Evolutionary conservation across 805 yeast genomes (phyloP).

Genomic region (Myxozyma melibiosi): DNA sequence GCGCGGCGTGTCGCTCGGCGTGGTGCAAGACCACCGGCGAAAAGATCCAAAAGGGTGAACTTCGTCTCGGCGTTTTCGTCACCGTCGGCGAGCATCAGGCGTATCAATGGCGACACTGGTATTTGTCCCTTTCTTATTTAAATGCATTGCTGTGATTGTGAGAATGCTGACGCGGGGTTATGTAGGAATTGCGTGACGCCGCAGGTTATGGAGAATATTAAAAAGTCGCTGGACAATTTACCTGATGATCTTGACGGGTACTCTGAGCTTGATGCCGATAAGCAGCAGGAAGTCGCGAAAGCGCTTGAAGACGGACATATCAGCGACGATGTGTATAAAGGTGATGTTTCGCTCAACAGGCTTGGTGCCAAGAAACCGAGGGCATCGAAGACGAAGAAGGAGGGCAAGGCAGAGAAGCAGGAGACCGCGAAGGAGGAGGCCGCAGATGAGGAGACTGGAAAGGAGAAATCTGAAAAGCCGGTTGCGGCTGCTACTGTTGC

Average conservation of each 20-base stretch:
- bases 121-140: not conserved
- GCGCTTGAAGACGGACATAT: conserved; percentile 33
- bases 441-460: not conserved
- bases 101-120: conserved; percentile 36
- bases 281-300: conserved; percentile 10
- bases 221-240: conserved; percentile 4
- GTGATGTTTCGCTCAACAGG: conserved; percentile 22
- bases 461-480: not conserved
- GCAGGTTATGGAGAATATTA: conserved; percentile 28
- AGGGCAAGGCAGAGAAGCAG: not conserved
- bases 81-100: conserved; percentile 22
- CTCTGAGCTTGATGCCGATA: conserved; percentile 20
- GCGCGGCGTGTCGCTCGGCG: conserved; percentile 30
- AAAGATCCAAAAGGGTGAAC: conserved; percentile 31
- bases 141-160: not conserved
- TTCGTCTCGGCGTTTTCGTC: conserved; percentile 31
- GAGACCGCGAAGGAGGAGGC: conserved; percentile 1
- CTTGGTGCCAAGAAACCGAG: conserved; percentile 11
- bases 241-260: conserved; percentile 32
- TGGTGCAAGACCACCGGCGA: conserved; percentile 18
- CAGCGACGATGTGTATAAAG: conserved; percentile 21
- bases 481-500: not conserved
- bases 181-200: conserved; percentile 32
- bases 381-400: conserved; percentile 7
- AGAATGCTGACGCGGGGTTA: not conserved